phyloP scores from a whole-genome alignment of 352 stramenopile species.

The Phytophthora niederhauseri region DNA sequence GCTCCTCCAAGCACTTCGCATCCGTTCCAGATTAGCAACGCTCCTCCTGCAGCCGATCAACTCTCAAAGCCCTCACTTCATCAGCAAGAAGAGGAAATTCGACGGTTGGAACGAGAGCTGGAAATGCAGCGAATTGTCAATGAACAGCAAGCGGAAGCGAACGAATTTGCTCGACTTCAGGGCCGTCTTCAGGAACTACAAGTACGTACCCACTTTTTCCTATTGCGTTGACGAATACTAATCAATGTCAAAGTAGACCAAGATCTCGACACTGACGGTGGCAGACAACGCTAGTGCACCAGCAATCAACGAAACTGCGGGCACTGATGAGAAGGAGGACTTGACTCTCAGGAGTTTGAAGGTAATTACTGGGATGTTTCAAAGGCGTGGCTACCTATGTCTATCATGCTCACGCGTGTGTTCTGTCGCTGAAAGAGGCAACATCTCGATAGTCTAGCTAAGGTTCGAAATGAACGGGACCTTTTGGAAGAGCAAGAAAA shows the following conservation, averaged over 20 bases:
- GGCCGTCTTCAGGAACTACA: conserved; percentile 27
- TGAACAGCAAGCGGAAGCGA: conserved; percentile 29
- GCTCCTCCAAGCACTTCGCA: conserved; percentile 4
- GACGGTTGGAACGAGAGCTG: conserved; percentile 33
- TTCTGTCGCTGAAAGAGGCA: conserved; percentile 27
- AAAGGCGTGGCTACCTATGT: neutral
- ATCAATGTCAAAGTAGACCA: conserved; percentile 39
- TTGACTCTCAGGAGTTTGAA: conserved; percentile 46
- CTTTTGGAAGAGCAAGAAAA: conserved; percentile 70
- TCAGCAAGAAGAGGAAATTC: conserved; percentile 35
- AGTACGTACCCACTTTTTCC: conserved; percentile 20
- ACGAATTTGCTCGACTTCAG: conserved; percentile 36
- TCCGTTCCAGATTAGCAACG: conserved; percentile 7
- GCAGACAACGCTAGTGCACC: conserved; percentile 5
- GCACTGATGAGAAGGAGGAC: conserved; percentile 32
- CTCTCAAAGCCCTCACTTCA: conserved; percentile 8
- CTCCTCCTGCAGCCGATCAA: conserved; percentile 7
- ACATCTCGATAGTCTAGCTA: conserved; percentile 49
- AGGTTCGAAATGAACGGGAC: conserved; percentile 59
- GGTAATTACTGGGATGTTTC: conserved; percentile 21
- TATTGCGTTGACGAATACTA: conserved; percentile 16
- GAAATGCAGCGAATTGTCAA: conserved; percentile 21
- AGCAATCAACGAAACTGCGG: neutral
- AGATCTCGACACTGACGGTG: conserved; percentile 29
- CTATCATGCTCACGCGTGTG: neutral